Evolutionary conservation across 2,329 filamentous ascomycete species (phyloP).

Genomic region (Aureobasidium sp.): DNA sequence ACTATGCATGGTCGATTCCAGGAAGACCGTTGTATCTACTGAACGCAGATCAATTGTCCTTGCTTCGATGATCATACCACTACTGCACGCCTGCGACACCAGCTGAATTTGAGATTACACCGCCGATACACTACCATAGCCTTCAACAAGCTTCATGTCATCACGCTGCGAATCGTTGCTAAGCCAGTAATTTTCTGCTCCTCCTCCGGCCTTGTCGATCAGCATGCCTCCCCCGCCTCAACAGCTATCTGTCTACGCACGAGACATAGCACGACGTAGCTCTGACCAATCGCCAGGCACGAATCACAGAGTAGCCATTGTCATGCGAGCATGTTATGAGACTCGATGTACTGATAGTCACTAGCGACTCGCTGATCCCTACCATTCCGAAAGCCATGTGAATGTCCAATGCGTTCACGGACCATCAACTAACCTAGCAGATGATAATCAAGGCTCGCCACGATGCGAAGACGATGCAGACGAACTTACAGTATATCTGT

Average conservation of each 20-base stretch:
- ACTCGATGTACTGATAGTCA: background rate
- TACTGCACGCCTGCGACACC: background rate
- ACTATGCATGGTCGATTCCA: background rate
- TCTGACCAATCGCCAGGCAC: background rate
- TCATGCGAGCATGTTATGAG: background rate
- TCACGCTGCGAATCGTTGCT: background rate
- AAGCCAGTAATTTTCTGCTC: background rate
- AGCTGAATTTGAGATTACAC: background rate
- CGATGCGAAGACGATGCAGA: background rate
- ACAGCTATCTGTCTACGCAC: background rate
- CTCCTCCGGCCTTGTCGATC: background rate
- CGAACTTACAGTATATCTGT: background rate
- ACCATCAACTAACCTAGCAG: background rate
- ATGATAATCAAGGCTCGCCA: background rate
- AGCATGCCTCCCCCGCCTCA: background rate
- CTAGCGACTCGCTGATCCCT: background rate
- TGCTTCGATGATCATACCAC: background rate
- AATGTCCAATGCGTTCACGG: too few relatives aligned
- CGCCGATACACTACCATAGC: background rate
- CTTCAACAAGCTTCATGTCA: background rate
- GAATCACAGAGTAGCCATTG: background rate
- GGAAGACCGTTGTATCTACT: background rate
- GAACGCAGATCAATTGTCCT: too few relatives aligned
- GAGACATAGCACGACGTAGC: background rate
- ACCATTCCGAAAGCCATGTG: background rate